Evolutionary conservation across 108 stramenopile species (phyloP), one percentile per base, ranked within the genome.

Genomic region (Conticribra weissflogii): DNA sequence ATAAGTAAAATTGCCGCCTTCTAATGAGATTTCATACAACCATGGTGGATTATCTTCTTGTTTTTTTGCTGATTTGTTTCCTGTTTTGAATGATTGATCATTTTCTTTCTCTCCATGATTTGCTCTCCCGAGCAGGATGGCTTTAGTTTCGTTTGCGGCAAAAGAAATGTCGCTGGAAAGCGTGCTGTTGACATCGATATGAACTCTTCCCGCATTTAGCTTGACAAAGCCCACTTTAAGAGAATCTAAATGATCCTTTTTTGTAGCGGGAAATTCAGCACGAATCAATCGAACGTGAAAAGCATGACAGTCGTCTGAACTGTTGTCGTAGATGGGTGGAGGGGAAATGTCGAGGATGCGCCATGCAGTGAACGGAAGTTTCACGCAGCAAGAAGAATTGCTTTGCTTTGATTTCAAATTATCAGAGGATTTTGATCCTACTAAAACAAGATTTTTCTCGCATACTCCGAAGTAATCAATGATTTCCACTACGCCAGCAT

Each of bases 331-430:
- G 45, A 61, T 16, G 16, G 53, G 29, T 44, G 85, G 80, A 2
- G 81, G 74, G 22, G 87, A 81, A 21, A 89, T 55, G 41, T 88
- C 81, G 8, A 92, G 71, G 14, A 92, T 51, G 14, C 56, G 64
- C 23, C 81, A 75, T 54, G 91, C 88, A 18, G 91, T 88, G n/a
- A 73, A 81, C 49, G 91, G 91, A 71, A 86, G 79, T 46, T 33
- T 65, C 51, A 71, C 73, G 27, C 31, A 51, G 25, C 45, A 19
- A 19, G 55, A 21, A 41, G 12, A 41, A 12, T 41, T 41, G 5
- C 8, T 9, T 41, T 41, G 8, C 12, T 41, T 41, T 12, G 36
- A 12, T 12, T 9, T 12, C 36, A 41, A 9, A 9, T 12, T 41
- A 41, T 41, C 12, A 1, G 45, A 45, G 18, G 18, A 7, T 15